Evolutionary conservation across 2,329 filamentous ascomycete genomes (phyloP), one percentile per base, ranked within the genome.

Genomic region (Lachnellula cervina): DNA sequence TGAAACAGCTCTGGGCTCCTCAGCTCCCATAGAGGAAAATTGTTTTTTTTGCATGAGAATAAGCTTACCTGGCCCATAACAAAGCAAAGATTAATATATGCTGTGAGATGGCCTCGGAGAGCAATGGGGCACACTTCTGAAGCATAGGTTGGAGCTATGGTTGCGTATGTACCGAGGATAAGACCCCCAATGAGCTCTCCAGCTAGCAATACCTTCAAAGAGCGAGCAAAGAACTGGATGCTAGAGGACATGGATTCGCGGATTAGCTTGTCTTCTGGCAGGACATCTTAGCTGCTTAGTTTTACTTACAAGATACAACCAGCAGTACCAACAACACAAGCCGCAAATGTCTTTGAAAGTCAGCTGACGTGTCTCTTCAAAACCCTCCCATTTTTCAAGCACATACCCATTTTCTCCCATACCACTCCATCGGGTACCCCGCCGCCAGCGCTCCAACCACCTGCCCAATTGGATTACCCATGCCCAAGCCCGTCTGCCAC

Each of bases 61-160:
- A n/a, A n/a, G n/a, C n/a, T n/a, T n/a, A n/a, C n/a, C n/a, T 78
- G 76, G 16, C 76, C 76, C 6, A 78, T 64, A 11, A 64, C 77
- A 73, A 77, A 80, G 69, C 76, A 78, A 61, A 78, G 72, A 63
- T 79, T 78, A 57, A 77, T 73, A 49, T 77, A 80, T 1, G 77
- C 77, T 0, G 62, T 63, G 72, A 79, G 53, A 76, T 69, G 79
- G 38, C 76, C 77, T 53, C 78, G 72, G 14, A 81, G 69, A 43
- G 77, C 76, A 28, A 80, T 73, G 2, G 78, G 78, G 56, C 76
- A 79, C 37, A 80, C 76, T 62, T 80, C 78, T 37, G 74, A 76
- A 11, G 65, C 65, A 51, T 67, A 67, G 1, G 62, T 58, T 6
- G 64, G 62, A 2, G 61, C 64, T 48, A 66, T 65, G 1, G 76